These are phyloP conservation scores for Kwoniella sp. DNA, from an alignment of 768 basidiomycete species.

Conservation along the genomic window DNA sequence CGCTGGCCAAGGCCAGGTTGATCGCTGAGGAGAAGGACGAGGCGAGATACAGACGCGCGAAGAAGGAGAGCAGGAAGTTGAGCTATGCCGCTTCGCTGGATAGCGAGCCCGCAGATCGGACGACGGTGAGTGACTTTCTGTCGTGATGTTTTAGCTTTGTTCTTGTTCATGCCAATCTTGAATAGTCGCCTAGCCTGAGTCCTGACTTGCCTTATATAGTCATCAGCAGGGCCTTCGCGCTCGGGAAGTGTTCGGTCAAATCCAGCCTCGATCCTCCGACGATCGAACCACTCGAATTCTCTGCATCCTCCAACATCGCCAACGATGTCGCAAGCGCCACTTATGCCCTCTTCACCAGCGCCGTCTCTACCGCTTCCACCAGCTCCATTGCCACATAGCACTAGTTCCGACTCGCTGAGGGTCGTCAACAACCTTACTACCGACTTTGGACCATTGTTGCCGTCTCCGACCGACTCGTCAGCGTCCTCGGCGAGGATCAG, in stretches of 20 bases:
- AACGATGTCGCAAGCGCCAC: neutral
- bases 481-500: neutral
- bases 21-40: conserved; percentile 17
- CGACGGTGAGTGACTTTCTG: neutral
- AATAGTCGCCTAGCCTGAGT: too few species aligned
- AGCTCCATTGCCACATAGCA: neutral
- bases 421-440: neutral
- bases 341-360: conserved; percentile 8
- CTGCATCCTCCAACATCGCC: conserved; percentile 2
- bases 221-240: conserved; percentile 2
- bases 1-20: conserved; percentile 12
- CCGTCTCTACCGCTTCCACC: conserved; percentile 16
- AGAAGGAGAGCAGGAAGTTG: conserved; percentile 11
- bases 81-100: conserved; percentile 3
- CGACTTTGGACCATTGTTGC: conserved; percentile 14
- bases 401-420: neutral
- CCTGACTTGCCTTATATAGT: neutral
- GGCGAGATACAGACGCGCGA: neutral
- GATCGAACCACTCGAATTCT: neutral
- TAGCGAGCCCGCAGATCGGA: neutral
- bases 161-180: neutral
- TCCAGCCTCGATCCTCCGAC: conserved; percentile 16
- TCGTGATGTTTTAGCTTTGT: too few species aligned
- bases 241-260: neutral
- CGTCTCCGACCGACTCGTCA: neutral